phyloP scores from a whole-genome alignment of 2,329 filamentous ascomycete genomes.

The Orbilia ellipsospora region DNA sequence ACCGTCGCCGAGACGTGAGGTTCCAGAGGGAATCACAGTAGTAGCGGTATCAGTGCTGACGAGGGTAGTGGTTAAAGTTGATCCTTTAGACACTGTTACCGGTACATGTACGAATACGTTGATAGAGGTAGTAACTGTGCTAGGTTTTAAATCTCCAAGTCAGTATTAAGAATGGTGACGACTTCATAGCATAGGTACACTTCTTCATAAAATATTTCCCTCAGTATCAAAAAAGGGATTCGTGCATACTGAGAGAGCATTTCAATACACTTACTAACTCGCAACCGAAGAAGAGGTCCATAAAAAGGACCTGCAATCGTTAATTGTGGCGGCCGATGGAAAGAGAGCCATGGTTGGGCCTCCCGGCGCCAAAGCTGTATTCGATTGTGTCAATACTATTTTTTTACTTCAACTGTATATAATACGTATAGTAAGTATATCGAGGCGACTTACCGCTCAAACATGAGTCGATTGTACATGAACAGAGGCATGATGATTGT shows the following conservation, averaged over 20 bases:
- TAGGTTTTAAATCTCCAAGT: not conserved
- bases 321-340: slow-evolving; percentile 4
- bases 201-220: not conserved
- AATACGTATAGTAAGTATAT: not conserved
- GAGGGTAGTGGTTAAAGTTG: not conserved
- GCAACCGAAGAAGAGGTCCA: slow-evolving; percentile 22
- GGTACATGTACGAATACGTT: not conserved
- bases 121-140: not conserved
- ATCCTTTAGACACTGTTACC: not conserved
- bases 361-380: not conserved
- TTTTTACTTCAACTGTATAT: not conserved
- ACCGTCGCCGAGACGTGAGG: not conserved
- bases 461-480: slow-evolving; percentile 6
- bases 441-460: not conserved
- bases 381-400: too few species aligned
- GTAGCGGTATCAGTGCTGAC: not conserved
- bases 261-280: not conserved
- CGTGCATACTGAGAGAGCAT: too few species aligned
- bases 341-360: slow-evolving; percentile 8
- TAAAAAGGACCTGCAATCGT: slow-evolving; percentile 33
- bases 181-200: not conserved
- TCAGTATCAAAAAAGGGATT: too few species aligned
- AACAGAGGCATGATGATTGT: slow-evolving; percentile 7
- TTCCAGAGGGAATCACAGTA: not conserved
- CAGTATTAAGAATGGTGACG: too few species aligned